A percentile compares a stretch with the other conserved stretches of the same genome.
These are phyloP conservation scores for Marasmius oreades DNA, from an alignment of 1,284 basidiomycete genomes.

Conservation along the genomic window DNA sequence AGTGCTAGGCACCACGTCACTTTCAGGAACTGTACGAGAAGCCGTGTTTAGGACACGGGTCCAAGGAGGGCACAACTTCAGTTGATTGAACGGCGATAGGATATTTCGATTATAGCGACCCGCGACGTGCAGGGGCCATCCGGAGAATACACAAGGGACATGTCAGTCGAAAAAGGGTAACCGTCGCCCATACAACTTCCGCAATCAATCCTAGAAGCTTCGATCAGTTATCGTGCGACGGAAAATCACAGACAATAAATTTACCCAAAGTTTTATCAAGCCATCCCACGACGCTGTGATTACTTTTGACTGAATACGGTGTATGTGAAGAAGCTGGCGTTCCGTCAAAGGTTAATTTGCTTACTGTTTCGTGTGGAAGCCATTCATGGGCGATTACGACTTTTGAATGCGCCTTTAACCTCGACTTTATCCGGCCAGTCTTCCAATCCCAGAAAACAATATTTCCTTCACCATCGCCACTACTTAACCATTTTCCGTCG, in stretches of 20 bases:
- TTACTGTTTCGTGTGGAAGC: slow-evolving; percentile 95
- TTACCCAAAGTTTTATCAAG: slow-evolving; percentile 91
- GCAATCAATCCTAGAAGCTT: slow-evolving; percentile 32
- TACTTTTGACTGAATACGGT: slow-evolving; percentile 73
- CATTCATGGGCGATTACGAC: slow-evolving; percentile 97
- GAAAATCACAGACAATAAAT: background rate
- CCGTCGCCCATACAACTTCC: background rate
- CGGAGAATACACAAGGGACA: background rate
- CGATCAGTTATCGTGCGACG: background rate
- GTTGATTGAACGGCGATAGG: no score
- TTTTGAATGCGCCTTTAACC: slow-evolving; percentile 87
- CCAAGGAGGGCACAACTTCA: no score
- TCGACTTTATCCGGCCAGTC: slow-evolving; percentile 89
- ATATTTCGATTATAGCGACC: no score
- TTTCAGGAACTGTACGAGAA: no score
- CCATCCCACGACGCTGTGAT: slow-evolving; percentile 98
- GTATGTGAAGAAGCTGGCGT: slow-evolving; percentile 10
- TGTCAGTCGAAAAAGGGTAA: background rate
- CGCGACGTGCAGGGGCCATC: background rate
- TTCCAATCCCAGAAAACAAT: slow-evolving; percentile 99
- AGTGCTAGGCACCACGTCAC: no score
- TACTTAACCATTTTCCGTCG: slow-evolving; percentile 96
- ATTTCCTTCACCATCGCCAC: slow-evolving; percentile 92
- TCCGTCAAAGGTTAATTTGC: slow-evolving; percentile 31
- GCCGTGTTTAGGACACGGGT: no score